Base-by-base conservation (phyloP, 352 stramenopile species). In the Phytophthora podocarpi region DNA sequence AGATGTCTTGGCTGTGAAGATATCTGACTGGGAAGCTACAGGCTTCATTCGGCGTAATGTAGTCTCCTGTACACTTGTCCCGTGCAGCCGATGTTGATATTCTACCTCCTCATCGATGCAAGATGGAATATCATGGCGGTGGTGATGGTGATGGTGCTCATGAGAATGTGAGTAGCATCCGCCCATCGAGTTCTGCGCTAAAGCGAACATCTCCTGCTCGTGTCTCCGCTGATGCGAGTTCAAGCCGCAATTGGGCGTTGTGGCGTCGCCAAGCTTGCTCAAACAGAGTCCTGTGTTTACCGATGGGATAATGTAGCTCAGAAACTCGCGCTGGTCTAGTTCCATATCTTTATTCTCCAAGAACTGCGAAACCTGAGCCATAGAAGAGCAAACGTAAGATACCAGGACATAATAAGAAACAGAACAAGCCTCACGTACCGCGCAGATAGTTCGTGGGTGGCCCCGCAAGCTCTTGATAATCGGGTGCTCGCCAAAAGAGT, bases 261-360 rank as follows among this genome's bases (percentile, higher is more conserved):
- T 42, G 7, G 26, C 10, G 15, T 32, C n/a, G n/a, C n/a, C 27
- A 28, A 67, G 67, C 16, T 78, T 76, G n/a, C 70, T 66, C 28
- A 72, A 47, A n/a, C 72, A 74, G 31, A 93, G 71, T 3, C 85
- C 85, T 1, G 79, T 85, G n/a, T 81, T 87, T 8, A 93, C 82
- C 0, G 85, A 89, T 16, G 85, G 85, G 26, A 93, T 89, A 41
- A 93, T 90, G 60, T 91, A 93, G 48, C 80, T 76, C 15, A 93
- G 58, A 39, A 93, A 91, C 58, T 93, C 85, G 37, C 80, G 77
- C 66, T 92, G 80, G 39, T 93, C 85, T n/a, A 90, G 59, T 34
- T 91, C 78, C 79, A 93, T 89, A 53, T 93, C 85, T 47, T 90
- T 91, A 34, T 80, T 84, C 59, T 93, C 82, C 54, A 93, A 56